These are phyloP conservation scores for Penicillium samsonianum DNA, from an alignment of 495 filamentous ascomycete species.

Conservation along the genomic window DNA sequence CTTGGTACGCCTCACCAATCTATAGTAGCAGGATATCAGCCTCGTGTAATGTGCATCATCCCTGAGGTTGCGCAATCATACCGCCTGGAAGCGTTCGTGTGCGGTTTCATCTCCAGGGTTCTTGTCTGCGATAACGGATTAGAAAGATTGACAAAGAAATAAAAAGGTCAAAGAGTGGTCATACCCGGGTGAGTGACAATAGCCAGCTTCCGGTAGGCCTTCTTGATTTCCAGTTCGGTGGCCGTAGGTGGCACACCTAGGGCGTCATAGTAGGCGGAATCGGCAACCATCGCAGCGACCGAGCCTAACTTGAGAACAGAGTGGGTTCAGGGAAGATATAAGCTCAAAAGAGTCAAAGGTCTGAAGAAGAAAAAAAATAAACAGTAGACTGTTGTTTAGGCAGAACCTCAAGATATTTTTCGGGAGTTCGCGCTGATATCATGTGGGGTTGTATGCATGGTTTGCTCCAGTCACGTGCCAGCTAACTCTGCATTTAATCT, in stretches of 20 bases:
- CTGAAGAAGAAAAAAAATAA: background rate
- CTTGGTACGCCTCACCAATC: conserved; percentile 98
- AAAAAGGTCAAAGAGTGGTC: background rate
- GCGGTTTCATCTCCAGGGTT: conserved; percentile 97
- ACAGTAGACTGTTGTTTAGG: conserved; percentile 9
- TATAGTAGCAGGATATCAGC: conserved; percentile 31
- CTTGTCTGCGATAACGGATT: conserved; percentile 65
- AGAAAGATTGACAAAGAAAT: background rate
- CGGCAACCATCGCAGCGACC: conserved; percentile 69
- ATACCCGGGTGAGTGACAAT: conserved; percentile 74
- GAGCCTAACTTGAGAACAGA: background rate
- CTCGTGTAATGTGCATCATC: background rate
- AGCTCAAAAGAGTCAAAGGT: background rate
- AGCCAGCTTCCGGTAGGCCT: conserved; percentile 96
- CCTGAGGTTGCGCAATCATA: conserved; percentile 35
- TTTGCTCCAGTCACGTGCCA: conserved; percentile 10
- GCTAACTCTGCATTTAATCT: conserved; percentile 15
- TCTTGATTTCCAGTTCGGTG: conserved; percentile 96
- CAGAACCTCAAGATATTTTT: conserved; percentile 13
- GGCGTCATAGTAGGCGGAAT: conserved; percentile 87
- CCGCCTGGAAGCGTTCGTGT: conserved; percentile 85
- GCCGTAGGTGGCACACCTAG: conserved; percentile 86
- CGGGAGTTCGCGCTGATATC: conserved; percentile 14
- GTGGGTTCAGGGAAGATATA: background rate
- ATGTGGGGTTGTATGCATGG: conserved; percentile 16